Base-by-base conservation (phyloP, 2,329 filamentous ascomycete species). In the Acrodontium crateriforme region DNA sequence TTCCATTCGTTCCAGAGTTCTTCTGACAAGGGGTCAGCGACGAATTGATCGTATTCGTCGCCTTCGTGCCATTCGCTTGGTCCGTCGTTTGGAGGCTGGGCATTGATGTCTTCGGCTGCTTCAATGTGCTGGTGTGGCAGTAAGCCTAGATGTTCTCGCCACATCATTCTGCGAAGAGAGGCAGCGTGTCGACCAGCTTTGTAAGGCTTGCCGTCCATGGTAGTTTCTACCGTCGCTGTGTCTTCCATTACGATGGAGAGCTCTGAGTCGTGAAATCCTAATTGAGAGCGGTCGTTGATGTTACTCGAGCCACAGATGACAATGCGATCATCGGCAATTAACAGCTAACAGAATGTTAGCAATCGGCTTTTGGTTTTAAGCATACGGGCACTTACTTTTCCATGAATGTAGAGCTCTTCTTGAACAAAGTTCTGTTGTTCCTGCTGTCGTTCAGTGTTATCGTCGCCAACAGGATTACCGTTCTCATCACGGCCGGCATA, bases 391-490 rank as follows among this genome's bases (percentile, higher is more conserved):
- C 35, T 42, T 25, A 94, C 66, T 59, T 95, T 98, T 16, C 74
- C 79, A 53, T 98, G 89, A 25, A 95, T 77, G 52, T 98, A 98
- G 2, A 95, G 69, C 54, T 98, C 87, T 52, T 98, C 89, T 50
- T 93, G 87, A 34, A 95, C 77, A 63, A 89, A 91, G 49, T 91
- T 82, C 29, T 78, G 69, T 32, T 84, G 78, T 53, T 95, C 89
- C 1, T 71, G 69, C 41, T 87, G 70, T 0, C 72, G 59, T 3
- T 78, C 59, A 0, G 65, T 62, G 11, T 44, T 38, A 18, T 41
- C 34, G 12, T 47, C 34, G 13, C 29, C 25, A 10, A 31, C 31
- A 3, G 23, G 24, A 18, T 43, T 39, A n/a, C 35, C 36, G 3
- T 40, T 36, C 9, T 40, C 41, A 18, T 33, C 27, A 6, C 45